Evolutionary conservation across 345 rosid species (phyloP), one percentile per base, ranked within the genome.

Genomic region (Sonneratia alba): DNA sequence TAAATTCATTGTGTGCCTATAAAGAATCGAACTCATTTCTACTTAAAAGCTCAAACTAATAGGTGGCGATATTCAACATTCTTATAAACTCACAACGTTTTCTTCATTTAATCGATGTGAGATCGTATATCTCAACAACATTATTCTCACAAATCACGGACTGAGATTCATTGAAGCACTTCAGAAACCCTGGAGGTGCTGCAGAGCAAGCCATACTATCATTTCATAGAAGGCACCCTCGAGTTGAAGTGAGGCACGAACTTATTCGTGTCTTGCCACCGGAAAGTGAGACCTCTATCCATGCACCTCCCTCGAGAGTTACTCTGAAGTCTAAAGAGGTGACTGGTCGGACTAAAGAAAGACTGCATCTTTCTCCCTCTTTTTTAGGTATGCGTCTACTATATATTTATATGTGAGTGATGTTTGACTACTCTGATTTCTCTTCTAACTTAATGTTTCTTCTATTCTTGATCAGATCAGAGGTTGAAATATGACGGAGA

Each of bases 401-500:
- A 24, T 24, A 18, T 27, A 27, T 27, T 27, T 57, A 22, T 10
- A 57, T 0, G 27, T 8, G 70, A n/a, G n/a, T n/a, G n/a, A 21
- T 36, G 2, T 36, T 1, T 53, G 32, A 27, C 32, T 24, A 3
- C 56, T 22, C 16, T 45, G 38, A 34, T 15, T 64, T 59, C 51
- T 47, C 51, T 22, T 61, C n/a, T 71, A 59, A n/a, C 5, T 16
- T 1, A 16, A 42, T 63, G 12, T 6, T 16, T 64, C 13, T 9
- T 42, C 19, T 63, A 3, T 72, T 66, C 55, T 27, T 66, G 21
- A 73, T 72, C 80, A 89, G 98, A 91, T 87, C 96, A 91, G 84
- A 88, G 96, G 79, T 45, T 88, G 85, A 89, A 89, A 80, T 90
- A 93, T 71, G 71, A 68, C 71, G 82, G 85, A 77, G 92, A 85